Evolutionary conservation across 805 yeast genomes (phyloP), one percentile per base, ranked within the genome.

Genomic region (Kuraishia ogatae): DNA sequence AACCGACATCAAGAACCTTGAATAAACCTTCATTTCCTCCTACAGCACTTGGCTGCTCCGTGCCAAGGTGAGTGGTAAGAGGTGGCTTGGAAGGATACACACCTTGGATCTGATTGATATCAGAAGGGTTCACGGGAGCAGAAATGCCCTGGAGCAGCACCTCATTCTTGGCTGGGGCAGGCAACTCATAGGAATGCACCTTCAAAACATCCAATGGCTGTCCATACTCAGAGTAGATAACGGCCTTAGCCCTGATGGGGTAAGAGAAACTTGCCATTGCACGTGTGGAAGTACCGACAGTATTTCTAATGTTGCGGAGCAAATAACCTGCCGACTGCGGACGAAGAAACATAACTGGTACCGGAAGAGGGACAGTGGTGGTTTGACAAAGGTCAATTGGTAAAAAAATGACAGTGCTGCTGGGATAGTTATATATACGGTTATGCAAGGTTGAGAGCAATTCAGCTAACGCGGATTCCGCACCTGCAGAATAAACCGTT

Each of bases 21-120:
- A 89, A 92, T 11, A 89, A 79, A 22, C 97, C 98, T 71, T 93
- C 99, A 67, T 94, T 94, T 54, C 99, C 99, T 43, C 92, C 90
- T 51, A 90, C 85, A 4, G 96, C 96, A 8, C 82, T 72, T 2
- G 96, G 92, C 48, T 77, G 80, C 2, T 71, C 71, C 1, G 89
- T 80, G 7, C 83, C 83, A 56, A 80, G 82, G 51, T 70, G 82
- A 4, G 67, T 63, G 24, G 79, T 74, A 55, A 83, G 76, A 48
- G 75, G 81, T 0, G 96, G 96, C 56, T 76, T 80, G 11, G 90
- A 80, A 1, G 96, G 96, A 61, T 92, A 92, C 0, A 85, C 89
- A 21, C 97, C 97, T 66, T 84, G 89, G 48, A 85, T 74, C 68
- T 91, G 97, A 64, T 87, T 87, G 65, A 89, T 74, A 66, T 92